These are phyloP conservation scores for Kodamaea derodonti DNA, from an alignment of 1,139 yeast species.

Conservation along the genomic window DNA sequence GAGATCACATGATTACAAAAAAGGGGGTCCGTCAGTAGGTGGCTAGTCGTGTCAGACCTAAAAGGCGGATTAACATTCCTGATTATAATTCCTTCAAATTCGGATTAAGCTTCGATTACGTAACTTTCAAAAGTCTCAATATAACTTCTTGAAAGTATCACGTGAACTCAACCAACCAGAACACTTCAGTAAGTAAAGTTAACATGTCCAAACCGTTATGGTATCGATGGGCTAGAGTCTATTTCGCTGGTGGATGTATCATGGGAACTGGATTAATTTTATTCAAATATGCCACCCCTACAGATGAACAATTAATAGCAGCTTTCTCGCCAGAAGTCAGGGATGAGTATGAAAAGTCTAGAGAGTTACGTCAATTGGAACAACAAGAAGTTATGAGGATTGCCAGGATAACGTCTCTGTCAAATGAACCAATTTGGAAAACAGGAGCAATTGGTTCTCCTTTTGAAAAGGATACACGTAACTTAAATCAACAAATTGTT, in stretches of 20 bases:
- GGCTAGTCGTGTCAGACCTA: no score
- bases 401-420: conserved; percentile 56
- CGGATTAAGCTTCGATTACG: no score
- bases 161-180: no score
- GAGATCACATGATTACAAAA: no score
- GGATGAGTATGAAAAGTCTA: conserved; percentile 68
- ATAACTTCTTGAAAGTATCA: no score
- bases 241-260: conserved; percentile 53
- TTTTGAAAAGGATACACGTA: conserved; percentile 40
- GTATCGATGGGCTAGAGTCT: conserved; percentile 60
- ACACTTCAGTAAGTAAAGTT: no score
- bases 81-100: no score
- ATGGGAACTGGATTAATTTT: conserved; percentile 65
- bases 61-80: no score
- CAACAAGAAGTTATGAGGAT: conserved; percentile 64
- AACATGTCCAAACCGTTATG: conserved; percentile 40
- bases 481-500: conserved; percentile 28
- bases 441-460: conserved; percentile 70
- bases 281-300: conserved; percentile 71
- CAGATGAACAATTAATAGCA: conserved; percentile 75
- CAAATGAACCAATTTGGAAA: conserved; percentile 77
- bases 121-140: no score
- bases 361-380: conserved; percentile 59
- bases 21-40: no score
- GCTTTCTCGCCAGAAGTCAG: conserved; percentile 79